A percentile compares a stretch with the other conserved stretches of the same genome.
phyloP scores from a whole-genome alignment of 2,329 filamentous ascomycete species.

The Fusarium brachygibbosum region DNA sequence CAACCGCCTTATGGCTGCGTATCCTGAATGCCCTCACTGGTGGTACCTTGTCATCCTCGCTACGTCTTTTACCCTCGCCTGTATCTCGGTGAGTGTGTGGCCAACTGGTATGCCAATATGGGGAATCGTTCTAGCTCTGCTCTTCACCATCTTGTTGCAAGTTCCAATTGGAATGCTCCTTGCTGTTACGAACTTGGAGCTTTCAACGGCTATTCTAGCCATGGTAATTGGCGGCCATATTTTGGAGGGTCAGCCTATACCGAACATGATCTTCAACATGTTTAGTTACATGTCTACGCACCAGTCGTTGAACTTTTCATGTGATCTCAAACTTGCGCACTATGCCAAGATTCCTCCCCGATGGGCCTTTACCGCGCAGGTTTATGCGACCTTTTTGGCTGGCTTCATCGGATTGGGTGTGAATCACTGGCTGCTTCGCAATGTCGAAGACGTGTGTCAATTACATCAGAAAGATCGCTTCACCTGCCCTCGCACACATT shows the following conservation, averaged over 20 bases:
- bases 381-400: slow-evolving; percentile 66
- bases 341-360: slow-evolving; percentile 72
- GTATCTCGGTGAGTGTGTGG: slow-evolving; percentile 59
- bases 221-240: slow-evolving; percentile 77
- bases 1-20: slow-evolving; percentile 52
- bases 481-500: slow-evolving; percentile 62
- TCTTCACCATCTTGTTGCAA: slow-evolving; percentile 65
- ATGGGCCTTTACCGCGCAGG: slow-evolving; percentile 66
- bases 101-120: slow-evolving; percentile 65
- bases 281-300: slow-evolving; percentile 74
- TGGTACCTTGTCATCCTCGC: slow-evolving; percentile 65
- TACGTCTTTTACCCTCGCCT: slow-evolving; percentile 60
- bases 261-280: slow-evolving; percentile 80
- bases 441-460: slow-evolving; percentile 70
- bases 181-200: slow-evolving; percentile 67
- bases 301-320: slow-evolving; percentile 70
- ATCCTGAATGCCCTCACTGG: slow-evolving; percentile 65
- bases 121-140: slow-evolving; percentile 64
- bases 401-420: slow-evolving; percentile 69
- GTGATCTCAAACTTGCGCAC: slow-evolving; percentile 73
- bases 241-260: slow-evolving; percentile 72
- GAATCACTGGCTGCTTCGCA: slow-evolving; percentile 69
- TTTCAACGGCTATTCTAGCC: slow-evolving; percentile 75
- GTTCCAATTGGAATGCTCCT: slow-evolving; percentile 69
- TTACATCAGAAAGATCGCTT: slow-evolving; percentile 64